Conservation (phyloP, 148 eudicot species). For the Spergularia marina region DNA sequence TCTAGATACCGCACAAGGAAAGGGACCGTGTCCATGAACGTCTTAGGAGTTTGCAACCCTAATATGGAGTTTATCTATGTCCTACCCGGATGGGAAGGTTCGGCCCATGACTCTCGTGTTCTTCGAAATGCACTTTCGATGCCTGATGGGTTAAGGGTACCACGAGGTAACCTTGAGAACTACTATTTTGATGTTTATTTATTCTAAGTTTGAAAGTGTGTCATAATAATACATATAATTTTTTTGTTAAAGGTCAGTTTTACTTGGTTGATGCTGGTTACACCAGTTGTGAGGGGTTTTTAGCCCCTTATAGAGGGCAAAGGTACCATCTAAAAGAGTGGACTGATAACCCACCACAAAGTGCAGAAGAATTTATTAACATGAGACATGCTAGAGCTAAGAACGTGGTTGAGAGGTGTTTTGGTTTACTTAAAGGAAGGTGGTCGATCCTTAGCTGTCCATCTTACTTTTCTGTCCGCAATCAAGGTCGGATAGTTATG, state of each 20-base stretch:
- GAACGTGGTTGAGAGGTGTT: neutral
- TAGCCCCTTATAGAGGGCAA: constrained; percentile 9
- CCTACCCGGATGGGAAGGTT: no score
- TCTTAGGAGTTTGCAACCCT: no score
- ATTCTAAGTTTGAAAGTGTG: no score
- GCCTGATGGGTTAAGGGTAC: neutral
- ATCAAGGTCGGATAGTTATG: neutral
- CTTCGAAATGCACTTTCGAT: neutral
- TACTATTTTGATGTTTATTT: no score
- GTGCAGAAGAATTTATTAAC: neutral
- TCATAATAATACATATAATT: neutral
- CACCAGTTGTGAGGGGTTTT: neutral
- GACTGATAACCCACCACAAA: neutral
- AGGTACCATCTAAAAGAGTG: constrained; percentile 5
- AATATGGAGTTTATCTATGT: no score
- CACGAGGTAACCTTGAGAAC: neutral
- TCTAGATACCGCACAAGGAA: neutral
- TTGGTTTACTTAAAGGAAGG: neutral
- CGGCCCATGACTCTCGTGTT: neutral
- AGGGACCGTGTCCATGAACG: neutral
- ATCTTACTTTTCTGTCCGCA: neutral
- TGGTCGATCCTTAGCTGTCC: neutral
- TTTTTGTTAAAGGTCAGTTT: neutral
- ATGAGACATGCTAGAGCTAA: constrained; percentile 2
- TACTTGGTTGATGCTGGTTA: constrained; percentile 5